phyloP scores from a whole-genome alignment of 2,329 filamentous ascomycete genomes.

The Chaetomiaceae sp. region DNA sequence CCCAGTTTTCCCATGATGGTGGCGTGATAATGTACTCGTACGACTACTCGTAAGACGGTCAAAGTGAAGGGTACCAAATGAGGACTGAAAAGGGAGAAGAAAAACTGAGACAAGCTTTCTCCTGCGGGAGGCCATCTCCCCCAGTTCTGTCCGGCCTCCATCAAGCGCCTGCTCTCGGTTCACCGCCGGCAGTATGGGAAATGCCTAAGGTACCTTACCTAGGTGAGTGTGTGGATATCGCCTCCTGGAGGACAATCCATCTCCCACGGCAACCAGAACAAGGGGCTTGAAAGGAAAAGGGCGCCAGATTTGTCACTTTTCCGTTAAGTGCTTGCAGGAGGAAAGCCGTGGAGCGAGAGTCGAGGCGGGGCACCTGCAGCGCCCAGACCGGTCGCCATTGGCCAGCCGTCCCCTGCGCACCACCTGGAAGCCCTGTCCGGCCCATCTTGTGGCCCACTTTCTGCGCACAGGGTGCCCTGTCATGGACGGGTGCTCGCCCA shows the following conservation, averaged over 20 bases:
- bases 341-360: constrained; percentile 6
- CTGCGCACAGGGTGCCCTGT: constrained; percentile 20
- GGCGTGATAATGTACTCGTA: too few species aligned
- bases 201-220: too few species aligned
- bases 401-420: constrained; percentile 12
- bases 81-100: background rate
- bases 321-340: constrained; percentile 24
- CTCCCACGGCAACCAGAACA: background rate
- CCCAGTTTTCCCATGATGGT: too few species aligned
- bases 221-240: too few species aligned
- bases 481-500: constrained; percentile 4
- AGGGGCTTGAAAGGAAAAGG: background rate
- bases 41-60: background rate
- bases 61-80: background rate
- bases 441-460: constrained; percentile 28
- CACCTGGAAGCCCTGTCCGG: constrained; percentile 17
- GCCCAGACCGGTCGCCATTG: constrained; percentile 20
- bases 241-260: too few species aligned
- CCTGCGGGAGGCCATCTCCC: too few species aligned
- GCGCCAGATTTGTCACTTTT: constrained; percentile 13
- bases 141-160: too few species aligned
- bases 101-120: constrained; percentile 3
- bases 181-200: background rate
- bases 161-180: background rate
- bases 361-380: constrained; percentile 17